phyloP scores from a whole-genome alignment of 805 yeast species.

The Yarrowia bubula region DNA sequence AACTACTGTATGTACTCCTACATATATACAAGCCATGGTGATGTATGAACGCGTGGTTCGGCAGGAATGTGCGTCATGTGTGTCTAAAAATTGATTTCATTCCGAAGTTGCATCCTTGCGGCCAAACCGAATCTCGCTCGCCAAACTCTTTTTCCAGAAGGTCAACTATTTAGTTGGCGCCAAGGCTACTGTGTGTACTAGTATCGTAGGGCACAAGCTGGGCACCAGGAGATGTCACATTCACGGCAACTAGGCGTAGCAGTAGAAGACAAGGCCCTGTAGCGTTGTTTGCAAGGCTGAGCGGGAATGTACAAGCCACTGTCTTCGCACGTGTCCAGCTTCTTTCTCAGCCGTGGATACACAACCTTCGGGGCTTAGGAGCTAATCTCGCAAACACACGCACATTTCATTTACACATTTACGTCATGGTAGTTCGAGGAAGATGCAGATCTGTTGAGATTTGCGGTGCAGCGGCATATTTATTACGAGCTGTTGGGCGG shows the following conservation, averaged over 20 bases:
- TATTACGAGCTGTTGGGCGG: background rate
- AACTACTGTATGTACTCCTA: background rate
- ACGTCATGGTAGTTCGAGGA: background rate
- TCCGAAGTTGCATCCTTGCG: constrained; percentile 6
- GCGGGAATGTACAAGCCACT: too few species aligned
- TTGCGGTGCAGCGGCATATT: background rate
- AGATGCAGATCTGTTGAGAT: constrained; percentile 13
- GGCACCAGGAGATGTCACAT: too few species aligned
- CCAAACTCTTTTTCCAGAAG: background rate
- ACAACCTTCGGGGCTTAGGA: background rate
- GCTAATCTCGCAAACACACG: background rate
- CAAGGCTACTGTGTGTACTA: too few species aligned
- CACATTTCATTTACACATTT: too few species aligned
- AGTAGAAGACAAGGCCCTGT: too few species aligned
- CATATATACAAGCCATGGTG: background rate
- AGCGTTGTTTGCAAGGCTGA: too few species aligned
- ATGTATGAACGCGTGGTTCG: constrained; percentile 26
- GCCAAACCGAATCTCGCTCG: background rate
- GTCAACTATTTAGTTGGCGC: background rate
- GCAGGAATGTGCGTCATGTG: constrained; percentile 17
- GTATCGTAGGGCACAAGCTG: too few species aligned
- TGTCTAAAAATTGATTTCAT: constrained; percentile 1
- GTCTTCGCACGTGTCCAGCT: background rate
- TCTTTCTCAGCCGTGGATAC: background rate
- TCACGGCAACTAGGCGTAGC: too few species aligned